Evolutionary conservation across 805 yeast species (phyloP), one percentile per base, ranked within the genome.

Genomic region (Lipomyces sp.): DNA sequence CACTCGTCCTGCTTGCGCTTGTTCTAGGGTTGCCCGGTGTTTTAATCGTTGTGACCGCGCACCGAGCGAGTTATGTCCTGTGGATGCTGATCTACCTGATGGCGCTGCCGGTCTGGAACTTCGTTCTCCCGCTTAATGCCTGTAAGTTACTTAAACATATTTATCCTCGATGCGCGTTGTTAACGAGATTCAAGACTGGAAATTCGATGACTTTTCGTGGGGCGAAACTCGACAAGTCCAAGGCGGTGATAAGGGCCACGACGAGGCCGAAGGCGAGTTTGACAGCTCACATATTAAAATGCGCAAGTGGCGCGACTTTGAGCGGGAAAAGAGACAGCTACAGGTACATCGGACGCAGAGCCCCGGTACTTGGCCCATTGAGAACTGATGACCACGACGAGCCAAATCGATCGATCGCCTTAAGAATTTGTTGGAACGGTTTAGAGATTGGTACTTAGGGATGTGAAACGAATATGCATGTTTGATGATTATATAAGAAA

Each of bases 171-270:
- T 33, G 6, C 29, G 15, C 54, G n/a, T 24, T 39, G 39, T 15
- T 30, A 13, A 15, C 24, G 15, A 24, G 24, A 30, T 8, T 8
- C 29, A 89, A 1, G 93, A 82, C 77, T 93, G 98, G 98, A 92
- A 93, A 77, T 92, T 93, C 78, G 98, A 93, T 77, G 98, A 93
- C 76, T 93, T 93, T 80, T 86, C 92, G 76, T 93, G 98, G 98
- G 98, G 98, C 77, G 97, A 93, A 69, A 92, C 98, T 5, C 85
- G 98, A 82, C 83, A 88, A 30, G 86, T 92, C 59, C 84, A 84
- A 33, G 89, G 87, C 30, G 92, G 86, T 53, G 87, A 82, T 72
- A 86, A 87, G 73, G 86, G 84, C 30, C 95, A 90, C 75, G 89
- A 86, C 56, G 90, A 82, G 32, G 82, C 72, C 30, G 90, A 85